phyloP scores from a whole-genome alignment of 768 basidiomycete genomes.

The Dacryopinax spathularia region DNA sequence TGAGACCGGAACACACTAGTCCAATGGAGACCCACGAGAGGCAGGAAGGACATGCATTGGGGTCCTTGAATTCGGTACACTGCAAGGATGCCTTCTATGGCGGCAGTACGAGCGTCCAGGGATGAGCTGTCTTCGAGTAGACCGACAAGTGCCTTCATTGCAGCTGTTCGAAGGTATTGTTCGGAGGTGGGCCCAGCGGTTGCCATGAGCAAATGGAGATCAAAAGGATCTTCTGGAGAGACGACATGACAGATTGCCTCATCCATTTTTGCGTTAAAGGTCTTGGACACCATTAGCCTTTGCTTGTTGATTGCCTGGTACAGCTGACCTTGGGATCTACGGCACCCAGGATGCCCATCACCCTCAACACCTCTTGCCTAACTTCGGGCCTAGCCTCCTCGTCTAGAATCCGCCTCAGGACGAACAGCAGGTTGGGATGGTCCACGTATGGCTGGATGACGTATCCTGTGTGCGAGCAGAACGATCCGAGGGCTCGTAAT shows the following conservation, averaged over 20 bases:
- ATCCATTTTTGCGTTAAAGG: constrained; percentile 38
- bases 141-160: constrained; percentile 71
- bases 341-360: constrained; percentile 89
- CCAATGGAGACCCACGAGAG: constrained; percentile 44
- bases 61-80: constrained; percentile 97
- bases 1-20: no score
- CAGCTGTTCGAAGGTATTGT: constrained; percentile 94
- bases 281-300: constrained; percentile 35
- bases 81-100: constrained; percentile 95
- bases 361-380: constrained; percentile 80
- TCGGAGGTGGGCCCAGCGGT: constrained; percentile 47
- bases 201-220: constrained; percentile 28
- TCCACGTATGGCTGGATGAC: constrained; percentile 84
- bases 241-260: constrained; percentile 52
- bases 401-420: constrained; percentile 70
- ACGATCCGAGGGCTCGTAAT: constrained; percentile 81
- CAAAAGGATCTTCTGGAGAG: constrained; percentile 25
- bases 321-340: constrained; percentile 77
- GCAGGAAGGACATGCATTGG: constrained; percentile 88
- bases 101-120: constrained; percentile 74
- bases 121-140: constrained; percentile 83
- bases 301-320: constrained; percentile 12
- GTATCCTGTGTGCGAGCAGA: constrained; percentile 90
- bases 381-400: constrained; percentile 51
- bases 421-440: constrained; percentile 72